Evolutionary conservation across 768 basidiomycete genomes (phyloP).

Genomic region (Boletus rubropictus): DNA sequence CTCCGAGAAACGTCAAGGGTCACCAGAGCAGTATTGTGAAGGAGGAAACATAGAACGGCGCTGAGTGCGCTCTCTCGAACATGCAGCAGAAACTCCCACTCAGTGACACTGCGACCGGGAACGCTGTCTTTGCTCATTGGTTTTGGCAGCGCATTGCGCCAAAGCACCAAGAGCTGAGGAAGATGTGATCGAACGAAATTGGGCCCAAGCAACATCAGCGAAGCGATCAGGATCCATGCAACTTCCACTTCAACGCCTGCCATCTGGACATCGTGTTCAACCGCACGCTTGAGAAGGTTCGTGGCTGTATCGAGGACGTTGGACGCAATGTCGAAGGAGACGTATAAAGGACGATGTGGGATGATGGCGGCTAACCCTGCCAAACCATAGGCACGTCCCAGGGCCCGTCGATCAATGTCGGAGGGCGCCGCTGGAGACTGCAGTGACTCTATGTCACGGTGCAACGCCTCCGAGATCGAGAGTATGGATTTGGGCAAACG

Average conservation of each 20-base stretch:
- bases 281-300: constrained; percentile 81
- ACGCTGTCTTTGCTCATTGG: constrained; percentile 81
- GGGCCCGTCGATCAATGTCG: constrained; percentile 63
- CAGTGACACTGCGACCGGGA: constrained; percentile 58
- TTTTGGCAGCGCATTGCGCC: constrained; percentile 96
- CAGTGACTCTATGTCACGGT: constrained; percentile 73
- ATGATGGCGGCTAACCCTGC: constrained; percentile 83
- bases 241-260: constrained; percentile 86
- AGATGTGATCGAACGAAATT: constrained; percentile 92
- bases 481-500: constrained; percentile 77
- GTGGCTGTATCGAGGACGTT: constrained; percentile 90
- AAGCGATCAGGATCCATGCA: constrained; percentile 88
- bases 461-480: constrained; percentile 72
- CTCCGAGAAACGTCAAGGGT: constrained; percentile 89
- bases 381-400: constrained; percentile 89
- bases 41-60: constrained; percentile 82
- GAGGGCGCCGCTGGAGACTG: constrained; percentile 65
- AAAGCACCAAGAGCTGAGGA: constrained; percentile 89
- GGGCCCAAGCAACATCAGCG: constrained; percentile 87
- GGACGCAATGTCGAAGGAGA: constrained; percentile 88
- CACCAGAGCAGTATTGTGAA: constrained; percentile 73
- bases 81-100: constrained; percentile 89
- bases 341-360: constrained; percentile 83
- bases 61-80: constrained; percentile 88
- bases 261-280: constrained; percentile 81